These are phyloP conservation scores for Tetrahymena malaccensis DNA, from an alignment of 73 alveolate species.

Conservation along the genomic window DNA sequence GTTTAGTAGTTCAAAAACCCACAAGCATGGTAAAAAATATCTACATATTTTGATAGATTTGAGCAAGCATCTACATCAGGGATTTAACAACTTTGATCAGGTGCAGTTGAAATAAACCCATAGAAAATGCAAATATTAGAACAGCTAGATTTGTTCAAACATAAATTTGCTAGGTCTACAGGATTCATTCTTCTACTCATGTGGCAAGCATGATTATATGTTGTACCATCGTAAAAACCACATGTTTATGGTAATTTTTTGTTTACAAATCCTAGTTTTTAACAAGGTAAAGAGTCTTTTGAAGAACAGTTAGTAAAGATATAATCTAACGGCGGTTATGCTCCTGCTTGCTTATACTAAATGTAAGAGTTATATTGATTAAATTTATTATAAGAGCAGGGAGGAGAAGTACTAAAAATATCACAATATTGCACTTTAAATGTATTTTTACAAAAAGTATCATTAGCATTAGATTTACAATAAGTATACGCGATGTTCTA, in stretches of 20 bases:
- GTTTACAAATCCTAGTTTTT: not conserved
- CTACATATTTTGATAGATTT: not conserved
- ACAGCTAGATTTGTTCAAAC: not conserved
- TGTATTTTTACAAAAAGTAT: too few relatives aligned
- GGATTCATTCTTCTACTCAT: not conserved
- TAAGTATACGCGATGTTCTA: too few relatives aligned
- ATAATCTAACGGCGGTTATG: too few relatives aligned
- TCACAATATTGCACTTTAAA: too few relatives aligned
- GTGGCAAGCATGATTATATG: not conserved
- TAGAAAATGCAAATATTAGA: not conserved
- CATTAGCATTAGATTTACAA: too few relatives aligned
- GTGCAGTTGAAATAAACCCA: not conserved
- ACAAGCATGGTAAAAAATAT: not conserved
- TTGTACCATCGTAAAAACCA: not conserved
- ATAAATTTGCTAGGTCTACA: not conserved
- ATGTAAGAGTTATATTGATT: too few relatives aligned
- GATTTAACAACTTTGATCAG: not conserved
- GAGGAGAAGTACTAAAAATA: too few relatives aligned
- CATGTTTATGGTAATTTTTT: not conserved
- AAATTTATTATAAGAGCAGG: too few relatives aligned
- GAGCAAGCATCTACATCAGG: not conserved
- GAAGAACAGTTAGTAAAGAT: too few relatives aligned
- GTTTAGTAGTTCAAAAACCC: not conserved
- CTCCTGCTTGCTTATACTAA: too few relatives aligned
- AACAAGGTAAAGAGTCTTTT: not conserved